These are phyloP conservation scores for Podila horticola DNA, from an alignment of 192 early-diverging fungal species.

Conservation along the genomic window DNA sequence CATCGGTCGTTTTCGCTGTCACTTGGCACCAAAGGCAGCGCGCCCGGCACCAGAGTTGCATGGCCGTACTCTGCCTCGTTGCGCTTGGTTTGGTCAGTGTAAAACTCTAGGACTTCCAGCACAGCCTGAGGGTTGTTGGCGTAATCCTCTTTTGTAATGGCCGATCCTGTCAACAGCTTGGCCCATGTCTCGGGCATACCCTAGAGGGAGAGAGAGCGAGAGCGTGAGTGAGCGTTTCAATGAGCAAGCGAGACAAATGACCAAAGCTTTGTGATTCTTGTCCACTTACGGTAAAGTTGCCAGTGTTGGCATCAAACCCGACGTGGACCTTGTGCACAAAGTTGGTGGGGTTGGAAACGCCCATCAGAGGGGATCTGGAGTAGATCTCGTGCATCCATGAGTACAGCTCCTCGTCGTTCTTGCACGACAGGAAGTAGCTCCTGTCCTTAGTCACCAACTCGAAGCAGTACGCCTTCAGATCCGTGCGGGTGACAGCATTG, in stretches of 20 bases:
- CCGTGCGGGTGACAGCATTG: constrained; percentile 85
- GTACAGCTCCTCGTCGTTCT: constrained; percentile 97
- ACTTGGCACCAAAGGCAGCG: constrained; percentile 23
- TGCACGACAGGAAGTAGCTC: constrained; percentile 92
- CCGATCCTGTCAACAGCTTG: constrained; percentile 89
- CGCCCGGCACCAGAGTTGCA: neutral
- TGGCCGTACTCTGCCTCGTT: constrained; percentile 64
- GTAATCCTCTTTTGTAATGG: constrained; percentile 97
- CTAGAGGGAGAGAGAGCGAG: constrained; percentile 30
- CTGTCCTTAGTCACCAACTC: constrained; percentile 94
- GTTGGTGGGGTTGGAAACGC: constrained; percentile 87
- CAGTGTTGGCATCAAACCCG: constrained; percentile 72
- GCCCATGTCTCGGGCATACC: constrained; percentile 98
- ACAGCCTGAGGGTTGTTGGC: constrained; percentile 98
- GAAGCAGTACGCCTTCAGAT: constrained; percentile 94
- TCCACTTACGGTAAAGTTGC: constrained; percentile 62
- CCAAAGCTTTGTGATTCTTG: too few relatives aligned
- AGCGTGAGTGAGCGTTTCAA: neutral
- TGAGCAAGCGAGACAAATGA: too few relatives aligned
- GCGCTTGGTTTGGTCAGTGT: constrained; percentile 86
- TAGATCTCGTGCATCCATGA: constrained; percentile 99
- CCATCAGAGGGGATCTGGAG: constrained; percentile 81
- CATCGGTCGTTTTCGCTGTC: constrained; percentile 59
- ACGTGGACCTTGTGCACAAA: constrained; percentile 90
- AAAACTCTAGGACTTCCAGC: constrained; percentile 97